These are phyloP conservation scores for Wolfiporia cocos DNA, from an alignment of 1,284 basidiomycete genomes.

Conservation along the genomic window DNA sequence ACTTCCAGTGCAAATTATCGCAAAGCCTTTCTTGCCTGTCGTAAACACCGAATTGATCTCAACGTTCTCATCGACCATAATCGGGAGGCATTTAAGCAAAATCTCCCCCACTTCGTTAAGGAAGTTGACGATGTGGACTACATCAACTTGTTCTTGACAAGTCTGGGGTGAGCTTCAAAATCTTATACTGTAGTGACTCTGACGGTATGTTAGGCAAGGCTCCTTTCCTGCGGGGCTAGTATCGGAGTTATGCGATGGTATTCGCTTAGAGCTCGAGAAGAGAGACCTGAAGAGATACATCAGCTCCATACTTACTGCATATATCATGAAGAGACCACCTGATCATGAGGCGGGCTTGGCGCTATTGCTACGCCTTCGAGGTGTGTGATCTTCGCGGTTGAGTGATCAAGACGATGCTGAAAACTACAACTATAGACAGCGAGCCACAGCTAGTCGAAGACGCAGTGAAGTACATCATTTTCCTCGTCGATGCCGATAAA, in stretches of 20 bases:
- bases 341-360: slow-evolving; percentile 85
- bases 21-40: slow-evolving; percentile 85
- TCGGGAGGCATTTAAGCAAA: slow-evolving; percentile 58
- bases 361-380: slow-evolving; percentile 75
- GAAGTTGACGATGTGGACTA: slow-evolving; percentile 90
- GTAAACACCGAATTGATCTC: slow-evolving; percentile 92
- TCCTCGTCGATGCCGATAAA: slow-evolving; percentile 89
- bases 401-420: background rate
- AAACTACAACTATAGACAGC: slow-evolving; percentile 57
- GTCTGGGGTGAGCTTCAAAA: slow-evolving; percentile 56
- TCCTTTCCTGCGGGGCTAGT: slow-evolving; percentile 51
- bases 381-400: slow-evolving; percentile 29
- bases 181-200: background rate
- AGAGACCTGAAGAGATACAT: slow-evolving; percentile 77
- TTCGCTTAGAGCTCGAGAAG: slow-evolving; percentile 70
- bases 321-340: slow-evolving; percentile 88
- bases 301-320: slow-evolving; percentile 88
- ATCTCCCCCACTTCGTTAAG: slow-evolving; percentile 67
- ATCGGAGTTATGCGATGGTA: slow-evolving; percentile 71
- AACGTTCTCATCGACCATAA: slow-evolving; percentile 85
- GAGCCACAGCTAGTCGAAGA: slow-evolving; percentile 84
- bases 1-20: slow-evolving; percentile 59
- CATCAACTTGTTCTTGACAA: slow-evolving; percentile 90
- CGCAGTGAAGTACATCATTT: slow-evolving; percentile 98
- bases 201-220: slow-evolving; percentile 43